phyloP scores from a whole-genome alignment of 1,284 basidiomycete genomes.

The Acaromyces ingoldii region DNA sequence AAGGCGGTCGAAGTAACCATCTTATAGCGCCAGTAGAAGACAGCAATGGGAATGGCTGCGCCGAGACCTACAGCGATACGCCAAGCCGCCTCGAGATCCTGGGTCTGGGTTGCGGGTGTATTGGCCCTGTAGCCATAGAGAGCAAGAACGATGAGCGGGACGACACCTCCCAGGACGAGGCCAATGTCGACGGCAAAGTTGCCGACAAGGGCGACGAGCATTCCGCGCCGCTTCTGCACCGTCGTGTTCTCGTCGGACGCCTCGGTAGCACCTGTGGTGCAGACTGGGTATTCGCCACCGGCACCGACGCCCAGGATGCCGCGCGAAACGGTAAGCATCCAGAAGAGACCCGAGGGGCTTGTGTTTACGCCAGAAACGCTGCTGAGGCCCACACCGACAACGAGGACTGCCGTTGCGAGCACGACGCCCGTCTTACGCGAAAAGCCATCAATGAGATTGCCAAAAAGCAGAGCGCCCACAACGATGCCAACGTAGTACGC shows the following conservation, averaged over 20 bases:
- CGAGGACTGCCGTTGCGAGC: constrained; percentile 30
- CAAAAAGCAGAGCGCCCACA: constrained; percentile 11
- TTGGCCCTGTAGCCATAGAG: neutral
- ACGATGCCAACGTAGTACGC: constrained; percentile 15
- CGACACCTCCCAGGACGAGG: constrained; percentile 76
- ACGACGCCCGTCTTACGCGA: constrained; percentile 40
- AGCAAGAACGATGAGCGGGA: constrained; percentile 61
- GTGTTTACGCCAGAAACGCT: constrained; percentile 22
- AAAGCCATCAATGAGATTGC: constrained; percentile 33
- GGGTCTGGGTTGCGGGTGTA: constrained; percentile 59
- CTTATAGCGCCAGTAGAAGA: constrained; percentile 77
- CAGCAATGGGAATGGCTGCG: constrained; percentile 69
- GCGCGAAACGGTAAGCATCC: constrained; percentile 10
- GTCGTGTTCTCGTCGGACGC: constrained; percentile 8
- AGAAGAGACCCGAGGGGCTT: constrained; percentile 7
- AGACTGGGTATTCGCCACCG: constrained; percentile 14
- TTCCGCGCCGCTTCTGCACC: constrained; percentile 5
- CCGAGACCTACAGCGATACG: constrained; percentile 84
- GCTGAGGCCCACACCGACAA: constrained; percentile 32
- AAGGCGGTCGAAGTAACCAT: constrained; percentile 75
- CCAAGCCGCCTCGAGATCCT: constrained; percentile 52
- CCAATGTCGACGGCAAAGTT: constrained; percentile 78
- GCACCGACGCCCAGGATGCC: constrained; percentile 12
- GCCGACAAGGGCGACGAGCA: constrained; percentile 68
- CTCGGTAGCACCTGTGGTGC: constrained; percentile 11